Evolutionary conservation across 371 early-diverging fungal genomes (phyloP).

Genomic region (Apophysomyces ossiformis): DNA sequence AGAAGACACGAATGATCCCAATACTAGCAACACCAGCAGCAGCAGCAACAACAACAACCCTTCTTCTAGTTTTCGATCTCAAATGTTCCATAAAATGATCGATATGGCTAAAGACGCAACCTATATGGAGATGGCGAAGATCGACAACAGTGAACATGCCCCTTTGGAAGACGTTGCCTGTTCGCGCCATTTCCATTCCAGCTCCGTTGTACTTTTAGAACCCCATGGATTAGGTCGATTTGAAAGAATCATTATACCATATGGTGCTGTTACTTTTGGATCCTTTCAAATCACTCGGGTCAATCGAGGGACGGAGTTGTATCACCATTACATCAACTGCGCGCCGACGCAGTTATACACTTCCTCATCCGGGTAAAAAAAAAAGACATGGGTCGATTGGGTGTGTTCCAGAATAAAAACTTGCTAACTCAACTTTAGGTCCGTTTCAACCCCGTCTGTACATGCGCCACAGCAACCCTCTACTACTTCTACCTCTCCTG

Average conservation of each 20-base stretch:
- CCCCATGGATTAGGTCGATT: constrained; percentile 23
- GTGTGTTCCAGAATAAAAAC: background rate
- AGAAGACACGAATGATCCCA: background rate
- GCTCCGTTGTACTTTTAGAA: constrained; percentile 20
- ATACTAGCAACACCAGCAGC: too few relatives aligned
- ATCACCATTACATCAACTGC: constrained; percentile 20
- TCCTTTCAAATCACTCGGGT: constrained; percentile 31
- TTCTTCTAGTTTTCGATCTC: background rate
- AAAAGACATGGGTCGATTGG: background rate
- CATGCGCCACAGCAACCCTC: constrained; percentile 4
- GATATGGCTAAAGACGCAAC: constrained; percentile 7
- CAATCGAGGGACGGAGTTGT: constrained; percentile 5
- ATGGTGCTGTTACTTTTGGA: constrained; percentile 38
- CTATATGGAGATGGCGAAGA: constrained; percentile 11
- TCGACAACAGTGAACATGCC: background rate
- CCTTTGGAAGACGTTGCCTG: constrained; percentile 14
- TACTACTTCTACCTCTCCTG: background rate
- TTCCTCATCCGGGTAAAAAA: background rate
- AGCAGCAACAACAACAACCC: background rate
- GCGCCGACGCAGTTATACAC: constrained; percentile 9
- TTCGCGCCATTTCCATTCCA: constrained; percentile 38
- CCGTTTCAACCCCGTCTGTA: constrained; percentile 9
- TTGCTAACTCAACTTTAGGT: background rate
- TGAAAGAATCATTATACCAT: constrained; percentile 43
- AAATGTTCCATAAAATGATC: background rate